These are phyloP conservation scores for Verticillium dahliae DNA, from an alignment of 2,329 filamentous ascomycete species.

Conservation along the genomic window DNA sequence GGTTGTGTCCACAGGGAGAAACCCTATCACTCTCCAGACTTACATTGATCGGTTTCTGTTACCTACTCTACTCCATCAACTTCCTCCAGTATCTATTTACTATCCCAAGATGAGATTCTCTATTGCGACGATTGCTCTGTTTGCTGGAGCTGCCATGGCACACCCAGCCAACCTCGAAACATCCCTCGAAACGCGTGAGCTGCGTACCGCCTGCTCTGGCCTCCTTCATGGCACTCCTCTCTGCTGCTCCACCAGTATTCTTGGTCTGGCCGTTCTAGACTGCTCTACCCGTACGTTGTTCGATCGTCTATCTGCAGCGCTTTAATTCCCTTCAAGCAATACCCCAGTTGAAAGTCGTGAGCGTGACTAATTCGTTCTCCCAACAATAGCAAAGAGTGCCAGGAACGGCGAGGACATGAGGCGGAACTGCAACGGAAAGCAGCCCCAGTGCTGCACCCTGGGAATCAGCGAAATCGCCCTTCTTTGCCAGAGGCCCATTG, in stretches of 20 bases:
- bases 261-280: constrained; percentile 50
- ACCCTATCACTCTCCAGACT: too few relatives aligned
- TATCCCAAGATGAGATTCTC: constrained; percentile 9
- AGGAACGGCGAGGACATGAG: neutral
- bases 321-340: neutral
- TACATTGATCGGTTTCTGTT: neutral
- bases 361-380: neutral
- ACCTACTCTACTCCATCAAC: neutral
- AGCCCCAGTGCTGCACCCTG: neutral
- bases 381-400: neutral
- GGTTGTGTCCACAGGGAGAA: too few relatives aligned
- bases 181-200: constrained; percentile 24
- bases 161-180: constrained; percentile 24
- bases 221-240: constrained; percentile 36
- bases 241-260: constrained; percentile 58
- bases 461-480: neutral
- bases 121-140: constrained; percentile 5
- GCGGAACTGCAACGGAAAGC: neutral
- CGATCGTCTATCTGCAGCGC: neutral
- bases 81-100: neutral
- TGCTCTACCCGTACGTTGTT: constrained; percentile 25
- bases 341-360: neutral
- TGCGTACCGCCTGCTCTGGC: constrained; percentile 33
- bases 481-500: neutral
- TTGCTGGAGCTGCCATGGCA: constrained; percentile 18